Conservation (phyloP, 805 yeast species). For the Soucietia sequanensis region DNA sequence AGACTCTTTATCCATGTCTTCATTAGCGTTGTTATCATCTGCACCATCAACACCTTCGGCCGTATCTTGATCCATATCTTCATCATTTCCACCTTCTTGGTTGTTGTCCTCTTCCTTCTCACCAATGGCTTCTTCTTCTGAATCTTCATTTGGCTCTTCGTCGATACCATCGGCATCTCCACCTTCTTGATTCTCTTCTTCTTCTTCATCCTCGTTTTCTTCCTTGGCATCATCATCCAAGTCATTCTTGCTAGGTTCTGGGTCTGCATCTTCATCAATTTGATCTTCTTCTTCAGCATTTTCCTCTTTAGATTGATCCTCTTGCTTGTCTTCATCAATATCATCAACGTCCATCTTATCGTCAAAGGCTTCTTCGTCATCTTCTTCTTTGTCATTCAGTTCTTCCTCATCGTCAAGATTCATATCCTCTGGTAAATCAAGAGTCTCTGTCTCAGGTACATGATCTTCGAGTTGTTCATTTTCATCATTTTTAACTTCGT, state of each 20-base stretch:
- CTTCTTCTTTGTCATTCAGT: conserved; percentile 40
- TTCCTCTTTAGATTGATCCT: conserved; percentile 23
- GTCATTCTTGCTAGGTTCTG: conserved; percentile 37
- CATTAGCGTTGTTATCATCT: conserved; percentile 40
- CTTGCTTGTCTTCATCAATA: conserved; percentile 24
- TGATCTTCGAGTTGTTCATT: conserved; percentile 66
- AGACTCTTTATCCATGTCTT: conserved; percentile 54
- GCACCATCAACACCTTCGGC: conserved; percentile 58
- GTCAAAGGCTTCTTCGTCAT: conserved; percentile 35
- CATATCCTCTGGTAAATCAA: conserved; percentile 91
- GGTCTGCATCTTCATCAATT: conserved; percentile 30
- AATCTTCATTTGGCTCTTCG: conserved; percentile 32
- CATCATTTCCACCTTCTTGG: conserved; percentile 37
- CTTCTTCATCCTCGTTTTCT: conserved; percentile 20
- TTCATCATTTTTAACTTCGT: conserved; percentile 68
- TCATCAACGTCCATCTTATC: conserved; percentile 24
- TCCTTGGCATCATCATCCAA: conserved; percentile 25
- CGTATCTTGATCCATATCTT: conserved; percentile 28
- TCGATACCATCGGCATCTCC: conserved; percentile 22
- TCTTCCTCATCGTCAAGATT: conserved; percentile 81
- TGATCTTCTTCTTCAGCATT: conserved; percentile 29
- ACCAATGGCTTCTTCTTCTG: conserved; percentile 33
- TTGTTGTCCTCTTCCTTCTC: conserved; percentile 26
- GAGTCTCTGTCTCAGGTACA: conserved; percentile 80
- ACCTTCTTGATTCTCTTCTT: conserved; percentile 17